Evolutionary conservation across 495 filamentous ascomycete species (phyloP).

Genomic region (Pseudotulostoma volvatum): DNA sequence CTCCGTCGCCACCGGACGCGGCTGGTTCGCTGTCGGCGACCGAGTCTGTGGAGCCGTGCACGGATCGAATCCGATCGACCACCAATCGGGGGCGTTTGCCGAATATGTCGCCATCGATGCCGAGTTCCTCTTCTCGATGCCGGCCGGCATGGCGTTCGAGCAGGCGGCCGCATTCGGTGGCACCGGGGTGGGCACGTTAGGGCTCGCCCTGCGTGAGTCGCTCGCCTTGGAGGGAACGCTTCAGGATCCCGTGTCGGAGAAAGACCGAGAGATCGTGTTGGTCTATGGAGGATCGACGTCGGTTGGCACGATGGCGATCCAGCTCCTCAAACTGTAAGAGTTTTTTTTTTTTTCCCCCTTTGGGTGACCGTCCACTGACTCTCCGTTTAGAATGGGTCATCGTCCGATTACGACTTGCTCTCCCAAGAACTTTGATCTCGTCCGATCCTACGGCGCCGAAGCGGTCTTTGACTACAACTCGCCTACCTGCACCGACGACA

Average conservation of each 20-base stretch:
- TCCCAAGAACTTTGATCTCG: slow-evolving; percentile 36
- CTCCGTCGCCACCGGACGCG: not conserved
- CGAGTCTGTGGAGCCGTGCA: slow-evolving; percentile 2
- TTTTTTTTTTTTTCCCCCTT: slow-evolving; percentile 1
- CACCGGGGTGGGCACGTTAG: slow-evolving; percentile 4
- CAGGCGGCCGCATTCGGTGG: slow-evolving; percentile 18
- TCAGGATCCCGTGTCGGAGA: slow-evolving; percentile 3
- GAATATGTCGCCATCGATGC: slow-evolving; percentile 16
- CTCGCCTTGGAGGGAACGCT: slow-evolving; percentile 5
- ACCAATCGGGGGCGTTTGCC: slow-evolving; percentile 23
- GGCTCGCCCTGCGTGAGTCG: slow-evolving; percentile 1
- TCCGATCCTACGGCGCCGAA: slow-evolving; percentile 33
- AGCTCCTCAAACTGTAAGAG: slow-evolving; percentile 16
- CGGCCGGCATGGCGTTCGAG: slow-evolving; percentile 11
- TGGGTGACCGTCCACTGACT: too few relatives aligned
- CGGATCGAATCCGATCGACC: slow-evolving; percentile 1
- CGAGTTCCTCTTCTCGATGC: slow-evolving; percentile 23
- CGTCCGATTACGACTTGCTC: slow-evolving; percentile 38
- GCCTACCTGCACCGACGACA: slow-evolving; percentile 25
- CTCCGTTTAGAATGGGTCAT: not conserved
- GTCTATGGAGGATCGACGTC: slow-evolving; percentile 19
- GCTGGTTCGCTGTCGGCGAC: slow-evolving; percentile 2
- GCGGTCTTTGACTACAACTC: slow-evolving; percentile 38
- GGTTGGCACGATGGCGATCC: slow-evolving; percentile 16
- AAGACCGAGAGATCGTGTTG: slow-evolving; percentile 12